phyloP scores from a whole-genome alignment of 2,329 filamentous ascomycete genomes.

The Dactylella cylindrospora region DNA sequence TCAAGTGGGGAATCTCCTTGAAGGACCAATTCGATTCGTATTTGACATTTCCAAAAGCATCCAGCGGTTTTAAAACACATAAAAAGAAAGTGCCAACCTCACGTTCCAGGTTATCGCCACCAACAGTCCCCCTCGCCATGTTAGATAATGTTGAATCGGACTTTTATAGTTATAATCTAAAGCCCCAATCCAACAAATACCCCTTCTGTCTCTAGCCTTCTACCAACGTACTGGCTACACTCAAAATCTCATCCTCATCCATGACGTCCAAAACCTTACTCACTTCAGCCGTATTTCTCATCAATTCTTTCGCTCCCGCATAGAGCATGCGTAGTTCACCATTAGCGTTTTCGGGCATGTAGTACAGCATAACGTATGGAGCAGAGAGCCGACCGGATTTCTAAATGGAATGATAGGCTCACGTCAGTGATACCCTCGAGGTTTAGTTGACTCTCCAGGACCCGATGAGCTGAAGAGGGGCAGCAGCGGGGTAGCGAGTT shows the following conservation, averaged over 20 bases:
- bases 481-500: neutral
- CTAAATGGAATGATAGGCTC: neutral
- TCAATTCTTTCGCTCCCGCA: conserved; percentile 90
- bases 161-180: no score
- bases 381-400: conserved; percentile 77
- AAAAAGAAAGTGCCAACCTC: no score
- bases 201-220: conserved; percentile 20
- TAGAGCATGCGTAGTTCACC: conserved; percentile 87
- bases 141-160: no score
- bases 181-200: no score
- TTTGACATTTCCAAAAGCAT: no score
- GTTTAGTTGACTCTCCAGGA: neutral
- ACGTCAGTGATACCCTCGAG: conserved; percentile 6
- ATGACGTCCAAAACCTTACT: conserved; percentile 82
- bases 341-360: conserved; percentile 89
- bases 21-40: no score
- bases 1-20: no score
- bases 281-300: conserved; percentile 91
- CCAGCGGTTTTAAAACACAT: no score
- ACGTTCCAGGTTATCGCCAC: no score
- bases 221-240: conserved; percentile 56
- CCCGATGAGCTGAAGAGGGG: no score
- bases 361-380: conserved; percentile 93
- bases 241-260: conserved; percentile 74
- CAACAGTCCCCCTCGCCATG: no score